phyloP scores from a whole-genome alignment of 768 basidiomycete species.

The Boletus reticulatus region DNA sequence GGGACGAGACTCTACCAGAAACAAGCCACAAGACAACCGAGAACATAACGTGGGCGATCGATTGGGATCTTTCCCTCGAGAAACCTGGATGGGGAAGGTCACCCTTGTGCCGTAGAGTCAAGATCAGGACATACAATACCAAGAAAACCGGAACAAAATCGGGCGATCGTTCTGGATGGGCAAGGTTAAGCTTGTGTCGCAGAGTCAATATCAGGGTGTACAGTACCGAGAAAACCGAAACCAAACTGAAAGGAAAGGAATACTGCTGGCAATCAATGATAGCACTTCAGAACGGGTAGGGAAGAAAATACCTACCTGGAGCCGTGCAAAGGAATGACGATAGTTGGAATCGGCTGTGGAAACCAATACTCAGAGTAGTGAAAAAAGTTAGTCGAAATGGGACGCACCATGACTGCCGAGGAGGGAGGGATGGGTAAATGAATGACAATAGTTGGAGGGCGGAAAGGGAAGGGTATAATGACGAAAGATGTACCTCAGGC shows the following conservation, averaged over 20 bases:
- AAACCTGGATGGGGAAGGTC: not conserved
- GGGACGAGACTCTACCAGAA: not conserved
- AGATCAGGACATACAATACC: constrained; percentile 1
- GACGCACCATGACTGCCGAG: constrained; percentile 3
- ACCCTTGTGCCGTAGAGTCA: not conserved
- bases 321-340: constrained; percentile 14
- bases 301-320: not conserved
- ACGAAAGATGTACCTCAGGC: not conserved
- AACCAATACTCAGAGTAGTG: not conserved
- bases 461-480: not conserved
- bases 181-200: not conserved
- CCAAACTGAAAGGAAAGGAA: not conserved
- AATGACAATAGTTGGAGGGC: constrained; percentile 17
- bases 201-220: not conserved
- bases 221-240: not conserved
- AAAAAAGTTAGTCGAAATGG: not conserved
- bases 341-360: constrained; percentile 6
- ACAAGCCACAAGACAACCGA: not conserved
- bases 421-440: not conserved
- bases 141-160: not conserved
- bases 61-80: not conserved
- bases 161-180: not conserved
- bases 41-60: no score
- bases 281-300: not conserved
- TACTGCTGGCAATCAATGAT: not conserved